These are phyloP conservation scores for Penicillium olsonii DNA, from an alignment of 2,329 filamentous ascomycete species.

Conservation along the genomic window DNA sequence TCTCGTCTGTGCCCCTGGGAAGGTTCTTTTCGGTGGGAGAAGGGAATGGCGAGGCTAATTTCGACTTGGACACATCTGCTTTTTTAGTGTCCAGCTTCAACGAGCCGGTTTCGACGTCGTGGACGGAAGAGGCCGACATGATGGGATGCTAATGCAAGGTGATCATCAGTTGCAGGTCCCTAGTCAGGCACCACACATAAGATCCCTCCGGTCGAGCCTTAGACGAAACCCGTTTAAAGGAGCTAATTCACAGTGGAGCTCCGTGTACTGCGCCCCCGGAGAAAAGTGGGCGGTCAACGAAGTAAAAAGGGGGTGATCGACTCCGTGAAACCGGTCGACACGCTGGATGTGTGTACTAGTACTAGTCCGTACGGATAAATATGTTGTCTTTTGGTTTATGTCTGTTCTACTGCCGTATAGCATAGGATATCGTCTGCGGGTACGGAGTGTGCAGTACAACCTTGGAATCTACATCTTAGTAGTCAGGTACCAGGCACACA, in stretches of 20 bases:
- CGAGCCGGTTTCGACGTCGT: constrained; percentile 17
- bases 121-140: constrained; percentile 19
- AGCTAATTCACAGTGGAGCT: constrained; percentile 32
- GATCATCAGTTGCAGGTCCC: constrained; percentile 21
- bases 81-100: constrained; percentile 21
- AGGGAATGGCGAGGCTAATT: constrained; percentile 31
- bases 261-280: constrained; percentile 24
- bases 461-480: too few relatives aligned
- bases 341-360: too few relatives aligned
- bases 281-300: constrained; percentile 23
- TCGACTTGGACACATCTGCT: constrained; percentile 22
- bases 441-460: too few relatives aligned
- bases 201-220: background rate
- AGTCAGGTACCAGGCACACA: too few relatives aligned
- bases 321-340: too few relatives aligned
- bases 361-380: too few relatives aligned
- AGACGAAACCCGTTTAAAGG: constrained; percentile 19
- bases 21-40: constrained; percentile 30
- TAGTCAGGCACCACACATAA: constrained; percentile 3
- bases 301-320: constrained; percentile 6
- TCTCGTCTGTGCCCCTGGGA: constrained; percentile 19
- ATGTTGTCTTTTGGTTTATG: too few relatives aligned
- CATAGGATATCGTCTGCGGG: too few relatives aligned
- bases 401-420: too few relatives aligned
- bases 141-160: constrained; percentile 21